Evolutionary conservation across 176 grass and related monocot genomes (phyloP).

Genomic region (Zoysia japonica): DNA sequence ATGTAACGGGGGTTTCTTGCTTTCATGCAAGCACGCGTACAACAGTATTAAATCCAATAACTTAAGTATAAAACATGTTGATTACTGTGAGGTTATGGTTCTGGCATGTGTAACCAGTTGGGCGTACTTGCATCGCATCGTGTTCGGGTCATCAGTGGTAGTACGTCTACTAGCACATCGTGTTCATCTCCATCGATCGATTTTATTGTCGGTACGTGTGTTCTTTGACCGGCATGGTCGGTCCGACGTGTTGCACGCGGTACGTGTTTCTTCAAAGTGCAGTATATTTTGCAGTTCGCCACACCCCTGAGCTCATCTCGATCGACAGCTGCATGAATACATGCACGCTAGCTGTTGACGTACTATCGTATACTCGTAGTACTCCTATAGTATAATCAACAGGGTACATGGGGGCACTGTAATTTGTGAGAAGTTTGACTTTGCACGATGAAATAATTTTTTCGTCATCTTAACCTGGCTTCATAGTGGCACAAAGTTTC

Average conservation of each 20-base stretch:
- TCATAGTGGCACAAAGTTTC: not conserved
- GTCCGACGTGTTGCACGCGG: no score
- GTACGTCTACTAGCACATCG: not conserved
- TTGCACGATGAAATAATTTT: no score
- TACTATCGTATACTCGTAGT: not conserved
- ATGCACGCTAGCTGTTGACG: not conserved
- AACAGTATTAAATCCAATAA: slow-evolving; percentile 6
- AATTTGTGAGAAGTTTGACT: no score
- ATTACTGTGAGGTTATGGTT: not conserved
- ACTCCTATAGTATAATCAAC: no score
- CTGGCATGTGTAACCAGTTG: not conserved
- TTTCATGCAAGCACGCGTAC: slow-evolving; percentile 8
- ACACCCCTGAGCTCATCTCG: no score
- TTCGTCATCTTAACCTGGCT: not conserved
- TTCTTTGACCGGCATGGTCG: slow-evolving; percentile 26
- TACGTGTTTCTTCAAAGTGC: not conserved
- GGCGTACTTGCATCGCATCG: not conserved
- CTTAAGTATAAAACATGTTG: not conserved
- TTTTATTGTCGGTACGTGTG: not conserved
- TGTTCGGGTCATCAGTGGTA: not conserved
- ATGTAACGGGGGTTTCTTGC: slow-evolving; percentile 40
- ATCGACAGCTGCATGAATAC: not conserved
- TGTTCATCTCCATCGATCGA: not conserved
- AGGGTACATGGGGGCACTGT: no score
- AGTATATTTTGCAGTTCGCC: no score